These are phyloP conservation scores for Tripterygium wilfordii DNA, from an alignment of 177 flowering plant genomes.

Conservation along the genomic window DNA sequence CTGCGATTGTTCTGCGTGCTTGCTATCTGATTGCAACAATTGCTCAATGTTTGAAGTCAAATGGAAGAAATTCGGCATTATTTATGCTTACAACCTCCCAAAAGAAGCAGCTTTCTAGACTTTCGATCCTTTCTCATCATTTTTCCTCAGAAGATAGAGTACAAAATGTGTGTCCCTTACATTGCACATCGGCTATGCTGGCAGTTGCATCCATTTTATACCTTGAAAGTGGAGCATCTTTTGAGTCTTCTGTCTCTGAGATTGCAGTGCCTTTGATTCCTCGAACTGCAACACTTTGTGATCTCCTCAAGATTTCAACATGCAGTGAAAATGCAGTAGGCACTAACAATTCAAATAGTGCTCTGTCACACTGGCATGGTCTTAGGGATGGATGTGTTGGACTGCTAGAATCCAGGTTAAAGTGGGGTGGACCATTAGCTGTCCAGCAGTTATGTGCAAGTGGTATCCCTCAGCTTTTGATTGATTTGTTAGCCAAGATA, in stretches of 20 bases:
- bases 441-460: slow-evolving; percentile 82
- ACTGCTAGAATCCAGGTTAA: slow-evolving; percentile 66
- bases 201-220: slow-evolving; percentile 85
- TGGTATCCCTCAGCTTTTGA: slow-evolving; percentile 74
- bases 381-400: slow-evolving; percentile 92
- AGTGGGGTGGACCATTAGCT: slow-evolving; percentile 87
- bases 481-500: slow-evolving; percentile 42
- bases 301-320: slow-evolving; percentile 42
- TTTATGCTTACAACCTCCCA: slow-evolving; percentile 73
- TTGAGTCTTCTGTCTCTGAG: slow-evolving; percentile 58
- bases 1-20: slow-evolving; percentile 47
- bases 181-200: slow-evolving; percentile 77
- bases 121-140: slow-evolving; percentile 64
- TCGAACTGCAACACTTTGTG: slow-evolving; percentile 65
- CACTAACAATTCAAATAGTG: slow-evolving; percentile 16
- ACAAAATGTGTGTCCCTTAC: slow-evolving; percentile 42
- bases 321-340: slow-evolving; percentile 27
- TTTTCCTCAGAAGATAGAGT: slow-evolving; percentile 57
- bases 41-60: slow-evolving; percentile 69
- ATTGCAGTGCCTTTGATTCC: slow-evolving; percentile 83
- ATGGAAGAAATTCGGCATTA: slow-evolving; percentile 70
- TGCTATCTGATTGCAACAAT: slow-evolving; percentile 71
- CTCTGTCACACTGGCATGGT: slow-evolving; percentile 85
- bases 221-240: slow-evolving; percentile 57
- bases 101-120: slow-evolving; percentile 71